These are phyloP conservation scores for Byssothecium circinans DNA, from an alignment of 2,329 filamentous ascomycete genomes.

Conservation along the genomic window DNA sequence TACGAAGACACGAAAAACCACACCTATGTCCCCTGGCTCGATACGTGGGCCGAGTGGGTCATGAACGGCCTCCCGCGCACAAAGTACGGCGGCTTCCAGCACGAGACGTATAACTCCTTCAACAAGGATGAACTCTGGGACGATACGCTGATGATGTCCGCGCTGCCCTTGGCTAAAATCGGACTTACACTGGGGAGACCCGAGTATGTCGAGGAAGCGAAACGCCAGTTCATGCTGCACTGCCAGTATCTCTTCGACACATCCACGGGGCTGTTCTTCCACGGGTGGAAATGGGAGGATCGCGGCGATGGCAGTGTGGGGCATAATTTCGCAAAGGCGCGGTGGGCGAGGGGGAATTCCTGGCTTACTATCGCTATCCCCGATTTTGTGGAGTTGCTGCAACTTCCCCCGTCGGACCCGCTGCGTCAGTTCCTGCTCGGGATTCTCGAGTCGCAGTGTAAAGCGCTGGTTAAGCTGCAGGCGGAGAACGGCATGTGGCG, in stretches of 20 bases:
- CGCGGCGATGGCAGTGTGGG: slow-evolving; percentile 54
- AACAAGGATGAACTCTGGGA: slow-evolving; percentile 81
- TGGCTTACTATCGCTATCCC: slow-evolving; percentile 85
- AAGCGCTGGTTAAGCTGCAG: slow-evolving; percentile 65
- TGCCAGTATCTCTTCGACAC: slow-evolving; percentile 78
- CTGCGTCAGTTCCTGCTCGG: slow-evolving; percentile 62
- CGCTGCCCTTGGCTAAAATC: slow-evolving; percentile 78
- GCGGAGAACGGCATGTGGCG: slow-evolving; percentile 68
- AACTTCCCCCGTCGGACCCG: slow-evolving; percentile 61
- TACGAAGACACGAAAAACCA: slow-evolving; percentile 73
- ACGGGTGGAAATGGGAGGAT: slow-evolving; percentile 77
- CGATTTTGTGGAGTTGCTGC: slow-evolving; percentile 74
- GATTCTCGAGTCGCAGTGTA: slow-evolving; percentile 69
- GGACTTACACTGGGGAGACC: slow-evolving; percentile 69
- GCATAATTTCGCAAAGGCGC: slow-evolving; percentile 59
- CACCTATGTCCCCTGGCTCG: slow-evolving; percentile 74
- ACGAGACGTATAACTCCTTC: slow-evolving; percentile 70
- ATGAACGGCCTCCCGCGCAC: slow-evolving; percentile 76
- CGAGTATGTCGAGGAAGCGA: slow-evolving; percentile 76
- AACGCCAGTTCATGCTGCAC: slow-evolving; percentile 75
- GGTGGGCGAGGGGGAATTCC: slow-evolving; percentile 64
- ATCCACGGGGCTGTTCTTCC: slow-evolving; percentile 73
- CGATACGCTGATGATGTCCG: slow-evolving; percentile 87
- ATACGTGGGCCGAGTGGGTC: slow-evolving; percentile 81
- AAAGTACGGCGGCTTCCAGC: slow-evolving; percentile 72